These are phyloP conservation scores for Cryphonectria carpinicola DNA, from an alignment of 2,329 filamentous ascomycete species.

Conservation along the genomic window DNA sequence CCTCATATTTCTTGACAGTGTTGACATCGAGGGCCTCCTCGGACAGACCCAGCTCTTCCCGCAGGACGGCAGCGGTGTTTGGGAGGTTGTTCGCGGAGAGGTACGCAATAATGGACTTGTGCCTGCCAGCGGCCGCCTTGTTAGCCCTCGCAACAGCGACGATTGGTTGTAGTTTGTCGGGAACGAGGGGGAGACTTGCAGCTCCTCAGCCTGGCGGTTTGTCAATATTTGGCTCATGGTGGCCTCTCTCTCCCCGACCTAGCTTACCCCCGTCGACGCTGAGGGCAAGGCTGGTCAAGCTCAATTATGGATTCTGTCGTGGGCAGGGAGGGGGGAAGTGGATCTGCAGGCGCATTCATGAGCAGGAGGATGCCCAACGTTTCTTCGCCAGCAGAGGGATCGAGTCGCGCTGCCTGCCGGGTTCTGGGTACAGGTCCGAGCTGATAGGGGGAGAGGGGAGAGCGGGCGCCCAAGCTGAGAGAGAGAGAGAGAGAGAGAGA, in stretches of 20 bases:
- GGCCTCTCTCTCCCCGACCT: slow-evolving; percentile 14
- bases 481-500: too few species aligned
- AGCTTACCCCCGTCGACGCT: slow-evolving; percentile 13
- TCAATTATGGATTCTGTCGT: not conserved
- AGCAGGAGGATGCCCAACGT: slow-evolving; percentile 3
- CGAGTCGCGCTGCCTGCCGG: slow-evolving; percentile 5
- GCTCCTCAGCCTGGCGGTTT: slow-evolving; percentile 81
- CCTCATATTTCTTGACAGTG: slow-evolving; percentile 92
- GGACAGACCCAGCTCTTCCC: slow-evolving; percentile 75
- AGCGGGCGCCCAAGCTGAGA: not conserved
- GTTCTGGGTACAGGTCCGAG: not conserved
- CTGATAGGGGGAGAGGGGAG: not conserved
- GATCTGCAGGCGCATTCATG: not conserved
- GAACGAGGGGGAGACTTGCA: slow-evolving; percentile 60
- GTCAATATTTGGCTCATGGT: slow-evolving; percentile 77
- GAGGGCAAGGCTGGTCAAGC: slow-evolving; percentile 4
- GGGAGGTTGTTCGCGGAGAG: slow-evolving; percentile 73
- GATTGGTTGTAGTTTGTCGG: slow-evolving; percentile 19
- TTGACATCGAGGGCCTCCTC: slow-evolving; percentile 73
- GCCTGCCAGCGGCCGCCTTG: slow-evolving; percentile 53
- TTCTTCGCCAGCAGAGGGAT: slow-evolving; percentile 16
- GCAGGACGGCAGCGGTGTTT: slow-evolving; percentile 70
- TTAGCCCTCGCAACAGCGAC: slow-evolving; percentile 27
- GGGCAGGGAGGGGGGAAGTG: not conserved
- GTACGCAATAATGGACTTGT: slow-evolving; percentile 94